Base-by-base conservation (phyloP, 345 rosid species). In the Brassica cretica region DNA sequence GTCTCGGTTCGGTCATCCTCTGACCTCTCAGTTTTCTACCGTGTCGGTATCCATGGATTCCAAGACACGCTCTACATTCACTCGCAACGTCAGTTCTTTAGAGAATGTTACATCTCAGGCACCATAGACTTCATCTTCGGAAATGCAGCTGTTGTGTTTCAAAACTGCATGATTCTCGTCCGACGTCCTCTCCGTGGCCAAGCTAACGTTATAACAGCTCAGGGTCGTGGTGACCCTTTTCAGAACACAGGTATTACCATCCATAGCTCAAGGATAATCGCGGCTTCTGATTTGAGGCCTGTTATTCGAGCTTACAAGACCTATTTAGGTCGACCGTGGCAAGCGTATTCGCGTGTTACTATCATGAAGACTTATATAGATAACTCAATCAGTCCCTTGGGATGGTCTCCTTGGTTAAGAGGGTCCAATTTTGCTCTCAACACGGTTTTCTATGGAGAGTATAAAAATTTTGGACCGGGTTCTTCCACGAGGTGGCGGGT, bases 61-160 rank as follows among this genome's bases (percentile, higher is more conserved):
- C 98, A 93, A 72, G 98, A 93, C 87, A 91, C 97, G 3, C 90
- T 93, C 19, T 82, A 88, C 72, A 92, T 88, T 68, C 95, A 87
- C 71, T 91, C 98, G 2, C 98, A 93, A 62, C 85, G 98, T 1
- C 98, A 93, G 71, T 93, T 93, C 86, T 93, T 76, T 75, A 76
- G 86, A 27, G 88, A 85, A 76, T 93, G 98, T 62, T 87, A 89
- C 82, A 84, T 93, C 61, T 91, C 84, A 59, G 98, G 98, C 70
- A 93, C 98, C 8, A 76, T 93, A 3, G 98, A 93, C 73, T 89
- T 93, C 82, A 91, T 93, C 44, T 93, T 93, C 5, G 98, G 97
- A 3, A 93, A 93, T 25, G 98, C 97, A 4, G 97, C 98, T 0
- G 98, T 86, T 0, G 93, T 93, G 27, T 84, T 93, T 58, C 98